A percentile compares a stretch with the other conserved stretches of the same genome.
Conservation (phyloP, 1,284 basidiomycete genomes). For the Pseudozyma hubeiensis region DNA sequence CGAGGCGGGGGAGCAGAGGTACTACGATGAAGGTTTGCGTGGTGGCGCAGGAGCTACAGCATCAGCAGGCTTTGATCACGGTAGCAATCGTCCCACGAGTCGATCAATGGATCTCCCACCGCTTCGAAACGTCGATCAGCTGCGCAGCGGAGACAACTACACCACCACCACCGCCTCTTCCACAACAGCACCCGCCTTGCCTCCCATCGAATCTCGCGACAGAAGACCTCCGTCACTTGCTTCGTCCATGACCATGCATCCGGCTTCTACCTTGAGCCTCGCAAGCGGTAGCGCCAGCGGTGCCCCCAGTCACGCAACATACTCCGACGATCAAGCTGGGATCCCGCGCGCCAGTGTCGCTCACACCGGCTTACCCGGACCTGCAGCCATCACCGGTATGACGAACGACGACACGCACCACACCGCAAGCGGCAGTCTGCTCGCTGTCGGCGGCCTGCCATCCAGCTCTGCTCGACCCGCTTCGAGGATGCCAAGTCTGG, state of each 20-base stretch:
- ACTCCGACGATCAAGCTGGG: background rate
- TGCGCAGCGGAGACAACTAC: constrained; percentile 4
- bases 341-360: background rate
- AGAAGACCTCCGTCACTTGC: background rate
- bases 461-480: background rate
- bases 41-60: constrained; percentile 2
- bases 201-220: background rate
- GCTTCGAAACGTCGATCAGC: constrained; percentile 15
- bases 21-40: constrained; percentile 6
- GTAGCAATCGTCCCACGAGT: background rate
- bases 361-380: background rate
- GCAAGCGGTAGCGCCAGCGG: background rate
- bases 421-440: background rate
- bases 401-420: background rate
- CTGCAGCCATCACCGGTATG: background rate
- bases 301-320: background rate
- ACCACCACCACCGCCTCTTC: background rate
- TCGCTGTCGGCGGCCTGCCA: background rate
- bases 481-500: background rate
- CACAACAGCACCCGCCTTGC: constrained; percentile 1
- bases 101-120: constrained; percentile 24
- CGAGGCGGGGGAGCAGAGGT: constrained; percentile 8
- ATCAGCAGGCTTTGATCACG: background rate
- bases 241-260: background rate
- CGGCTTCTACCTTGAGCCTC: background rate